These are phyloP conservation scores for Phytophthora megakarya DNA, from an alignment of 352 stramenopile genomes.

Conservation along the genomic window DNA sequence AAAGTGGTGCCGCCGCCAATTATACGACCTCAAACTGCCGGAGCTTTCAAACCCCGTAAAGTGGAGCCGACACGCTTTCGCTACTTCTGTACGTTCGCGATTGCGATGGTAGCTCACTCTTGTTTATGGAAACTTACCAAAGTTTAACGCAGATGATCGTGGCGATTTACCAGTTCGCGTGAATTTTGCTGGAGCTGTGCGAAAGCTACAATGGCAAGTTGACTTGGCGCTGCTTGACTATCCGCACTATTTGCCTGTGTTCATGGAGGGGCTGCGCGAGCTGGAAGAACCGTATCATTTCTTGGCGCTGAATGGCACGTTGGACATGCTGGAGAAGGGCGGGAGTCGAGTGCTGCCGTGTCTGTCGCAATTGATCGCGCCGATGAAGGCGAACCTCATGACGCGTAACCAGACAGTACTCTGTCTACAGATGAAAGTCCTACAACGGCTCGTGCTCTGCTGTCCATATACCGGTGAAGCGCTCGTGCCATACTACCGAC, in stretches of 20 bases:
- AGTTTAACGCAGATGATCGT: conserved; percentile 55
- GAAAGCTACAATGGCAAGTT: conserved; percentile 76
- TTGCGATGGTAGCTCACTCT: no score
- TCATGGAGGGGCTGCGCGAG: conserved; percentile 93
- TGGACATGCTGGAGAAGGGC: conserved; percentile 85
- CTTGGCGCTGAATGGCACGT: conserved; percentile 72
- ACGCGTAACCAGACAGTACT: conserved; percentile 76
- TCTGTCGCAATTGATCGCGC: conserved; percentile 53
- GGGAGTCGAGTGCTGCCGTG: conserved; percentile 65
- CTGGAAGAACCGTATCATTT: conserved; percentile 87
- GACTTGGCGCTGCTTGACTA: conserved; percentile 81
- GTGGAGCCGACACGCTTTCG: conserved; percentile 79
- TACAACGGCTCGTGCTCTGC: conserved; percentile 71
- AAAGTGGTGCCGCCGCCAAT: conserved; percentile 20
- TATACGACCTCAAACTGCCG: conserved; percentile 50
- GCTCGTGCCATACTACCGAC: conserved; percentile 92
- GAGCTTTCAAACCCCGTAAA: conserved; percentile 66
- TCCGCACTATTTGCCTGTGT: conserved; percentile 89
- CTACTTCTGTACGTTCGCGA: conserved; percentile 86
- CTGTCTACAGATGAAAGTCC: conserved; percentile 77
- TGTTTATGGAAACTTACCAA: no score
- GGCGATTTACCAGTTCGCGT: conserved; percentile 74
- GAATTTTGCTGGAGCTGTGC: conserved; percentile 74
- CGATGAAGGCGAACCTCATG: conserved; percentile 90
- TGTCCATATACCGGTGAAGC: conserved; percentile 85